phyloP scores from a whole-genome alignment of 1,139 yeast genomes.

The Cylindricascospora bacillispora region DNA sequence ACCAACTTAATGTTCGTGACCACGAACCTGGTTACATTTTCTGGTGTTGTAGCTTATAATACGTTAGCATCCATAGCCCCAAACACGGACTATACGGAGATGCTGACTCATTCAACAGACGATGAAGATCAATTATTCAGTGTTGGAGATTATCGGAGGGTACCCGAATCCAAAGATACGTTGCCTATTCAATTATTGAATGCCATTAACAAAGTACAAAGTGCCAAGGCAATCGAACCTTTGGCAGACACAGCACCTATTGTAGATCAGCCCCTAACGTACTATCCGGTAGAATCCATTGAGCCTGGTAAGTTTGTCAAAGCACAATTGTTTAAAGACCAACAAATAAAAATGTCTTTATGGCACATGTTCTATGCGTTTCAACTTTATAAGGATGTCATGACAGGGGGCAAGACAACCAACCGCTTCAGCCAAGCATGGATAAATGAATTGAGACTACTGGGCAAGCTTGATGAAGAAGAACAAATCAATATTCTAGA shows the following conservation, averaged over 20 bases:
- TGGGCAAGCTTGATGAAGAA: slow-evolving; percentile 1
- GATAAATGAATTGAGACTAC: slow-evolving; percentile 5
- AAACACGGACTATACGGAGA: slow-evolving; percentile 10
- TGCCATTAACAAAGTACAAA: not conserved
- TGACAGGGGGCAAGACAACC: slow-evolving; percentile 1
- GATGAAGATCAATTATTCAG: not conserved
- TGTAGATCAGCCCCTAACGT: not conserved
- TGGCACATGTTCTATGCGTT: slow-evolving; percentile 22
- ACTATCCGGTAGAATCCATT: slow-evolving; percentile 1
- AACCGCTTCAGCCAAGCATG: slow-evolving; percentile 4
- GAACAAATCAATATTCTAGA: slow-evolving; percentile 4
- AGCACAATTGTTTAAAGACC: slow-evolving; percentile 1
- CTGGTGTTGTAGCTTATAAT: slow-evolving; percentile 21
- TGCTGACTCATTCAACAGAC: slow-evolving; percentile 2
- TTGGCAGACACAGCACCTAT: not conserved
- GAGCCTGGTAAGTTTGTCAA: not conserved
- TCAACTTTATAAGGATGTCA: slow-evolving; percentile 12
- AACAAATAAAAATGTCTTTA: slow-evolving; percentile 18
- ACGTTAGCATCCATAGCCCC: too few relatives aligned
- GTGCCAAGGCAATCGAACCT: not conserved
- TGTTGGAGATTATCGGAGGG: not conserved
- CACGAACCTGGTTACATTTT: slow-evolving; percentile 21
- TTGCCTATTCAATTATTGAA: too few relatives aligned
- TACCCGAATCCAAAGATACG: not conserved
- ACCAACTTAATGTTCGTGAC: slow-evolving; percentile 25